Evolutionary conservation across 257 asterid genomes (phyloP), one percentile per base, ranked within the genome.

Genomic region (Solanum microdontum): DNA sequence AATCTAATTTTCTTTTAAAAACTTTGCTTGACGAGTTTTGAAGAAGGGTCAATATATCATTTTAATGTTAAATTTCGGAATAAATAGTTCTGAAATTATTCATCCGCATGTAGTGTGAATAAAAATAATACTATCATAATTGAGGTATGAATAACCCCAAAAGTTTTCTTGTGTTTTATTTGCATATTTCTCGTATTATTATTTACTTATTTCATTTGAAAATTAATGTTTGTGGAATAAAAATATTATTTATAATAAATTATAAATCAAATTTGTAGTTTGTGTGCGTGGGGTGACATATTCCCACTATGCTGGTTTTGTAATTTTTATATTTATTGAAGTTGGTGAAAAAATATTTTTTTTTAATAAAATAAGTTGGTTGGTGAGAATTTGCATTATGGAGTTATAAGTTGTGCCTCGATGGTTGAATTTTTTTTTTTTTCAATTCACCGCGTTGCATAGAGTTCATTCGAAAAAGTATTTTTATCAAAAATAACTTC

Each of bases 401-500:
- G 40, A 28, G 40, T 28, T 28, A 68, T 45, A 80, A 12, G 5
- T 26, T 80, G 85, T 45, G 68, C 15, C 11, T 26, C 3, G 6
- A 26, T 36, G 32, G 21, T 26, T 80, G 24, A 8, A 26, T 17
- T 43, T 3, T 15, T 60, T 62, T 62, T 8, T 23, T 4, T 23
- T 21, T 21, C 58, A 51, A 51, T 2, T n/a, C 15, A 11, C 5
- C 7, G 7, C 0, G 14, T n/a, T 24, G 7, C 1, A 0, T 23
- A 62, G 13, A 11, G 0, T 62, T 62, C 1, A 62, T 62, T 62
- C 0, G 6, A 8, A 21, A 60, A 60, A 23, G 0, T 1, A 0
- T 3, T 58, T 55, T 58, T 19, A 58, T 58, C 0, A 58, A 58
- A 8, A 21, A 58, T 58, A 7, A 19, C 0, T 21, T 21, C 4